Percentiles rank a stretch among this genome's conserved stretches.
Conservation (phyloP, 768 basidiomycete genomes). For the Suillus placidus region DNA sequence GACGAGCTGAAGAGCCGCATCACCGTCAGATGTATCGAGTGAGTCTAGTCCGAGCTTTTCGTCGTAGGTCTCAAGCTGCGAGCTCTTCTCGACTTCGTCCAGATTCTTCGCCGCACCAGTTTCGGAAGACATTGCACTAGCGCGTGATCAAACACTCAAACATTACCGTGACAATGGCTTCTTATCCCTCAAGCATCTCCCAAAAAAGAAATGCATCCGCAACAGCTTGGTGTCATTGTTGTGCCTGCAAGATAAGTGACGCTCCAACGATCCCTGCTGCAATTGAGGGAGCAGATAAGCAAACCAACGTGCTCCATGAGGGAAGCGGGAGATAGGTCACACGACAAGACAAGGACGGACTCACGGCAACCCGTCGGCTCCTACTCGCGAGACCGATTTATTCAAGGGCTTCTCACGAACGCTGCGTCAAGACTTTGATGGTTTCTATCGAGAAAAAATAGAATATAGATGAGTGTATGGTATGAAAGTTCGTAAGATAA, state of each 20-base stretch:
- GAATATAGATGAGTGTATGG: conserved; percentile 16
- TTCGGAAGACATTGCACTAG: conserved; percentile 23
- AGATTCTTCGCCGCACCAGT: conserved; percentile 12
- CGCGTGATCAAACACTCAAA: conserved; percentile 2
- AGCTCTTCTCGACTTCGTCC: conserved; percentile 20
- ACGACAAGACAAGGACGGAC: conserved; percentile 3
- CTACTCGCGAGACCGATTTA: conserved; percentile 4
- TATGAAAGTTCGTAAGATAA: conserved; percentile 21
- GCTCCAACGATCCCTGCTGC: background rate
- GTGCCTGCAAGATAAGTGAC: conserved; percentile 16
- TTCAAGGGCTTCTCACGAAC: no score
- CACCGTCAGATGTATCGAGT: conserved; percentile 46
- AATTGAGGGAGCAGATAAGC: conserved; percentile 21
- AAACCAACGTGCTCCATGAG: conserved; percentile 15
- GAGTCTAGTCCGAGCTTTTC: conserved; percentile 37
- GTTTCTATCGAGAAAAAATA: conserved; percentile 12
- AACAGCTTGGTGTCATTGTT: background rate
- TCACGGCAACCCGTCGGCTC: background rate
- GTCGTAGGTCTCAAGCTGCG: conserved; percentile 24
- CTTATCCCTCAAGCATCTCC: conserved; percentile 17
- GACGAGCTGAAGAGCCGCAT: conserved; percentile 65
- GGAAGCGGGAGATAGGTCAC: background rate
- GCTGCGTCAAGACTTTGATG: conserved; percentile 6
- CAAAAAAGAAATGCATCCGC: conserved; percentile 13
- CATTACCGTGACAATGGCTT: background rate